Evolutionary conservation across 73 alveolate genomes (phyloP), one percentile per base, ranked within the genome.

Genomic region (Blepharisma japonicum): DNA sequence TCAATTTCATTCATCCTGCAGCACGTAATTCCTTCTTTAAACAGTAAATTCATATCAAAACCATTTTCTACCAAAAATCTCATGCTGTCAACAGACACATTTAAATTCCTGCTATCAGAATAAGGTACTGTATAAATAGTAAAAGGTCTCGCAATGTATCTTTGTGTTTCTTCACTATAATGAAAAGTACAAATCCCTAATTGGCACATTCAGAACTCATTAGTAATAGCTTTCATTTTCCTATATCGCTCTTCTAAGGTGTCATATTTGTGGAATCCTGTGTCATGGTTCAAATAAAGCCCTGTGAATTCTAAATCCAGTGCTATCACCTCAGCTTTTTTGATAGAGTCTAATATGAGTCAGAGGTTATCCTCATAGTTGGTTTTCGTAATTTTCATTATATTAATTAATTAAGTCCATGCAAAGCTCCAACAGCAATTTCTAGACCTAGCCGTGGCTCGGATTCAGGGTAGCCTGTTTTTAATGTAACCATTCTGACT

Each of bases 231-330:
- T 70, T 83, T 85, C 21, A 82, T 78, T 77, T 86, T 82, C 79
- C 49, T 46, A 47, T 82, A 86, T 23, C 87, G 48, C 55, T 81
- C 86, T 38, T 86, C 87, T 18, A 82, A 23, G 9, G 89, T 77
- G 50, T 86, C 93, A 49, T 77, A 86, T 50, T 86, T 83, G 76
- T 86, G 93, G 81, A 55, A n/a, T 68, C 56, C 14, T 87, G 68
- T 48, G 23, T 68, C 6, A 85, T 9, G 42, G 20, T n/a, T 11
- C 4, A 21, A 27, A 5, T 7, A 46, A 20, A 56, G 66, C 45
- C 86, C 93, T 48, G 94, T 72, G 74, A 87, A 87, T 55, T 87
- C 94, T 6, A 88, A 77, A 78, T 87, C 94, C 68, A 83, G 82
- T 0, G 86, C 71, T 49, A 87, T 77, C 56, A 82, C 54, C 46